Base-by-base conservation (phyloP, 2,329 filamentous ascomycete genomes). In the Berkeleyomyces rouxiae region DNA sequence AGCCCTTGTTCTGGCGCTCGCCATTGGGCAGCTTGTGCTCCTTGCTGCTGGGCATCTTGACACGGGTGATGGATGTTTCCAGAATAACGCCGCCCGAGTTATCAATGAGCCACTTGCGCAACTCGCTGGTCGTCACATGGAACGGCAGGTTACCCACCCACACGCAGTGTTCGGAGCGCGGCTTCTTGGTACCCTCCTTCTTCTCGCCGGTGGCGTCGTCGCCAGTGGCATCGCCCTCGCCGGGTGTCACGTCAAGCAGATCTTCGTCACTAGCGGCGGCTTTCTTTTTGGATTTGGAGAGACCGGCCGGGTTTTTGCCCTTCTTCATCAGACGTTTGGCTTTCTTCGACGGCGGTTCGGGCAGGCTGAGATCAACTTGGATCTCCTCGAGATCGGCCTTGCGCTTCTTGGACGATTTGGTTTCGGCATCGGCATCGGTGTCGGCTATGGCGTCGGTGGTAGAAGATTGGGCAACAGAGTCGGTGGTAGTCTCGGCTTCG, bases 71-170 rank as follows among this genome's bases (percentile, higher is more conserved):
- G 66, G 84, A 81, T 58, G 83, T 81, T 62, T 83, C 79, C 39
- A 80, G 75, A 66, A 90, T 83, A 63, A 78, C 76, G 65, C 83
- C 85, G 58, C 84, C 84, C 5, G 84, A 84, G 70, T 84, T 82
- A 44, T 84, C 81, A 42, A 86, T 80, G n/a, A 99, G 76, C 80
- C 95, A 97, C 65, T 80, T 81, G 69, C 86, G 84, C 58, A 99
- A 76, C 66, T 90, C 84, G 10, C 82, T 77, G 64, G 86, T 84
- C 53, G 87, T 93, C 47, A 86, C 78, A 57, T 82, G 83, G 78
- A 92, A 99, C n/a, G 87, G 83, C 66, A 99, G 75, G 74, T 99
- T 99, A 69, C 95, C 93, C 68, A 99, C 88, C 93, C 93, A 99
- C 67, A 99, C 83, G 66, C 90, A 89, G 73, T 90, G 84, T 16